These are phyloP conservation scores for Aspergillus kassunensis DNA, from an alignment of 495 filamentous ascomycete genomes.

Conservation along the genomic window DNA sequence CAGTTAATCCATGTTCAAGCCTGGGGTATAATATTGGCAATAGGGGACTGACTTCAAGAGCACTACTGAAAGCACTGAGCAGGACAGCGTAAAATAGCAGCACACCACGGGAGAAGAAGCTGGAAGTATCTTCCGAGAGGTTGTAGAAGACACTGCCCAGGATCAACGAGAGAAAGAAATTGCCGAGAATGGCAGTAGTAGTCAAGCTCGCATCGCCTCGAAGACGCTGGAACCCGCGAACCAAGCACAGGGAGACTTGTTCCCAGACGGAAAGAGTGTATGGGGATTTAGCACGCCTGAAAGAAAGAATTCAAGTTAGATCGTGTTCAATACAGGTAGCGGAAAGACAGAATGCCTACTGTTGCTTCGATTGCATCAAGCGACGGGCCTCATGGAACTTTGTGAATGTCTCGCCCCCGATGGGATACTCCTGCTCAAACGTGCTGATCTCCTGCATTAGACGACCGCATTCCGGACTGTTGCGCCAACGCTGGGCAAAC, in stretches of 20 bases:
- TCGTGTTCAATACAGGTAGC: background rate
- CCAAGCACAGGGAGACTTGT: conserved; percentile 47
- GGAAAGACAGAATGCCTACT: background rate
- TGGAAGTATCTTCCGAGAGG: conserved; percentile 55
- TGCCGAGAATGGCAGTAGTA: conserved; percentile 69
- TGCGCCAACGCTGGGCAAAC: conserved; percentile 60
- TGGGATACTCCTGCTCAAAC: conserved; percentile 41
- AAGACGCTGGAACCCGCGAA: conserved; percentile 54
- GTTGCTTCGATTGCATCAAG: conserved; percentile 41
- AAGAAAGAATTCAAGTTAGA: too few species aligned
- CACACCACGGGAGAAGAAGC: conserved; percentile 79
- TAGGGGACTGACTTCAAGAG: conserved; percentile 23
- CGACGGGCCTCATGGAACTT: conserved; percentile 38
- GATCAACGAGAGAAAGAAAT: conserved; percentile 76
- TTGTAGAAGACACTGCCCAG: conserved; percentile 88
- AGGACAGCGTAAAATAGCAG: conserved; percentile 82
- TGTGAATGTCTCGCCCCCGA: conserved; percentile 35
- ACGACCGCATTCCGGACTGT: conserved; percentile 43
- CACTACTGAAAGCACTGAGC: background rate
- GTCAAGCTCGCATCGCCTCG: conserved; percentile 73
- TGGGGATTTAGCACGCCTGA: conserved; percentile 34
- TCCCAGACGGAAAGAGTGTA: conserved; percentile 44
- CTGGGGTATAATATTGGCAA: background rate
- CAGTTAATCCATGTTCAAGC: background rate
- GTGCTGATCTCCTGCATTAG: conserved; percentile 50